Percentiles rank a stretch among this genome's conserved stretches.
Conservation (phyloP, 192 early-diverging fungal species). For the Chytriomyces hyalinus region DNA sequence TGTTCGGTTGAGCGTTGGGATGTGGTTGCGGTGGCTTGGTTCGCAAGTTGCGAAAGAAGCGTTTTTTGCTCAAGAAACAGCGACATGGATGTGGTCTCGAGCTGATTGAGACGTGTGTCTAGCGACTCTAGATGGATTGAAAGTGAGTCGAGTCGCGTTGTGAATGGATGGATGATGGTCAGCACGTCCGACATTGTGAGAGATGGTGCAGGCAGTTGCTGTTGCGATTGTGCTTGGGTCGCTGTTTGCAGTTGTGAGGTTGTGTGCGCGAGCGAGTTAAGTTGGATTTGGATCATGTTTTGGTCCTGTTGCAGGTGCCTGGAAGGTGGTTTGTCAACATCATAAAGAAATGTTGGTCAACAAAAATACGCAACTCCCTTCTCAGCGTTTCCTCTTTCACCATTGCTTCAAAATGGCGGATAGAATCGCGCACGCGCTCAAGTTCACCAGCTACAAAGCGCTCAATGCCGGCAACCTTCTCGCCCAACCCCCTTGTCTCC, state of each 20-base stretch:
- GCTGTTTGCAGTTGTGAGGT: neutral
- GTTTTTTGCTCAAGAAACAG: too few relatives aligned
- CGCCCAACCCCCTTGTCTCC: constrained; percentile 6
- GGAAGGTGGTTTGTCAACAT: neutral
- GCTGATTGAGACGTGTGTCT: neutral
- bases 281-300: constrained; percentile 2
- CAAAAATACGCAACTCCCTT: neutral
- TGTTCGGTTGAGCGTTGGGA: neutral
- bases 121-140: neutral
- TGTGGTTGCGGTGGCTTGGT: neutral
- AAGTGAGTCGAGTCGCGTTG: neutral
- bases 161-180: neutral
- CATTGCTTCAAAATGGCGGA: neutral
- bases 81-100: neutral
- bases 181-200: neutral
- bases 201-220: neutral
- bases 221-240: constrained; percentile 14
- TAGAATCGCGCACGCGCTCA: constrained; percentile 11
- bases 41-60: neutral
- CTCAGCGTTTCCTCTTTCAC: neutral
- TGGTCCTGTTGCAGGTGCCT: constrained; percentile 13
- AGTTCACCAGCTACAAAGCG: constrained; percentile 7
- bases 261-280: neutral
- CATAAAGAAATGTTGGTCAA: neutral
- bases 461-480: constrained; percentile 10